Evolutionary conservation across 352 stramenopile species (phyloP).

Genomic region (Aphanomyces astaci): DNA sequence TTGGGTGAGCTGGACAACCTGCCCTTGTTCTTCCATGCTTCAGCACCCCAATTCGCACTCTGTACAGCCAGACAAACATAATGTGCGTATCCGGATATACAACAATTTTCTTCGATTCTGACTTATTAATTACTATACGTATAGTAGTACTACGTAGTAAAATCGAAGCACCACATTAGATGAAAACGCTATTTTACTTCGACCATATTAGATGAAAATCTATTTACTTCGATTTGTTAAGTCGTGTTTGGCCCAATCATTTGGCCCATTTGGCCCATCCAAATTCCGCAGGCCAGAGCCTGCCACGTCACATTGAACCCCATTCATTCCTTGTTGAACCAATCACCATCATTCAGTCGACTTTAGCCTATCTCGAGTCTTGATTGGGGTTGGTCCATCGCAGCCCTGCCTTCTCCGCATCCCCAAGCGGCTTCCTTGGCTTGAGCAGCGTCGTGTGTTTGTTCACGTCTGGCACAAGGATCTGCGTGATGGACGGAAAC

Average conservation of each 20-base stretch:
- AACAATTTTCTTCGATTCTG: not conserved
- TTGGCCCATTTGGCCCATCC: too few species aligned
- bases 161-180: too few species aligned
- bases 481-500: conserved; percentile 46
- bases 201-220: too few species aligned
- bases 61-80: conserved; percentile 12
- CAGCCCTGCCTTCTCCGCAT: conserved; percentile 1
- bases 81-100: conserved; percentile 1
- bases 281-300: too few species aligned
- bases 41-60: conserved; percentile 4
- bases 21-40: conserved; percentile 37
- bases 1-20: conserved; percentile 81
- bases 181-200: not conserved
- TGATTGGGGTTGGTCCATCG: conserved; percentile 18
- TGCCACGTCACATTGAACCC: too few species aligned
- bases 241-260: too few species aligned
- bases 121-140: too few species aligned
- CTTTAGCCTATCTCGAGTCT: too few species aligned
- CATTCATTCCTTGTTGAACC: too few species aligned
- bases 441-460: conserved; percentile 37
- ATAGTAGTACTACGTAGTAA: not conserved
- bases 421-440: not conserved
- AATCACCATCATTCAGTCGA: too few species aligned
- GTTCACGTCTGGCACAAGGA: conserved; percentile 55
- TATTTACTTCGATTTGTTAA: too few species aligned